Evolutionary conservation across 2,329 filamentous ascomycete genomes (phyloP).

Genomic region (Penicillium sclerotiorum): DNA sequence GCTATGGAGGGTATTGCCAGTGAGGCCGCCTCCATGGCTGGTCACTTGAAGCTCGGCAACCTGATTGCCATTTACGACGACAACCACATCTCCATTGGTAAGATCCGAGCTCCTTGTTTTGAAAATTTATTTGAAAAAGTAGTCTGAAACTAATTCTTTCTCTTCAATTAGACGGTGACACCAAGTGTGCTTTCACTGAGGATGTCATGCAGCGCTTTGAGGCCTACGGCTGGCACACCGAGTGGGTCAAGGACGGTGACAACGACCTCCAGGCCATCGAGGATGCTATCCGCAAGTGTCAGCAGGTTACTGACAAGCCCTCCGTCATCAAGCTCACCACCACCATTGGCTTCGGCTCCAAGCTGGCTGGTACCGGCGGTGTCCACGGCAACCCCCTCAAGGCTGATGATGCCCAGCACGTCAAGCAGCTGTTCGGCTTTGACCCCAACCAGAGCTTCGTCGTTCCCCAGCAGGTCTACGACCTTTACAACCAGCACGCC

Average conservation of each 20-base stretch:
- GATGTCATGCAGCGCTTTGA: conserved; percentile 94
- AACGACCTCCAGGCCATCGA: conserved; percentile 84
- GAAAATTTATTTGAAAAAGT: neutral
- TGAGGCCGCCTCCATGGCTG: conserved; percentile 89
- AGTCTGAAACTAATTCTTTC: conserved; percentile 10
- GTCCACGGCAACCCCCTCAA: conserved; percentile 97
- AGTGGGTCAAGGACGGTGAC: conserved; percentile 85
- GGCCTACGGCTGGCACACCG: conserved; percentile 93
- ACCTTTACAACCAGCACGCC: conserved; percentile 82
- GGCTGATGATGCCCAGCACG: conserved; percentile 86
- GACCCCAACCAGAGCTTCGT: conserved; percentile 91
- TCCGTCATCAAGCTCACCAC: conserved; percentile 95
- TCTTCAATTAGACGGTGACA: conserved; percentile 79
- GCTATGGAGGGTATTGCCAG: conserved; percentile 96
- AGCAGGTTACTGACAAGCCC: conserved; percentile 93
- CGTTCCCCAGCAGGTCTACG: conserved; percentile 93
- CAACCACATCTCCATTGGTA: conserved; percentile 89
- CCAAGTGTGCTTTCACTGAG: conserved; percentile 94
- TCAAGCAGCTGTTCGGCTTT: conserved; percentile 96
- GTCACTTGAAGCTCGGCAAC: conserved; percentile 97
- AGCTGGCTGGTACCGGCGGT: conserved; percentile 88
- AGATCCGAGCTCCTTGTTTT: conserved; percentile 25
- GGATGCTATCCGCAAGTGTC: conserved; percentile 79
- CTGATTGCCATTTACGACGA: conserved; percentile 97
- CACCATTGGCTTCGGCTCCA: conserved; percentile 95